phyloP scores from a whole-genome alignment of 2,329 filamentous ascomycete genomes.

The Colletotrichum navitas region DNA sequence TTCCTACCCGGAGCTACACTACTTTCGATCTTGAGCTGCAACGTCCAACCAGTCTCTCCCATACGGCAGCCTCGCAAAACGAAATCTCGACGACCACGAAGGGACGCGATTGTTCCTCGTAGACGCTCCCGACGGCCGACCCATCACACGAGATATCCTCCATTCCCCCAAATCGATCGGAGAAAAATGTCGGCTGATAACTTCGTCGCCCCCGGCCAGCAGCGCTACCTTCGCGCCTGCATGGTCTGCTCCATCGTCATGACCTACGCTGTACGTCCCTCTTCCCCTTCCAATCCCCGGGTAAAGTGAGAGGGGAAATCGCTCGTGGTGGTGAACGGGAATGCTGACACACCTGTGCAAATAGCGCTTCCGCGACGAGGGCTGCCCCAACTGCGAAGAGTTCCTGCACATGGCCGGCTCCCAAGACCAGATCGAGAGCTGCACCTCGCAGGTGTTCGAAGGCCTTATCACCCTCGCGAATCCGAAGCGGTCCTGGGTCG shows the following conservation, averaged over 20 bases:
- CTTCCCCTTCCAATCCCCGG: slow-evolving; percentile 12
- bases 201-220: slow-evolving; percentile 80
- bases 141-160: background rate
- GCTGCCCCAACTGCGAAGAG: slow-evolving; percentile 97
- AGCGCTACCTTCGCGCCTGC: slow-evolving; percentile 92
- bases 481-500: slow-evolving; percentile 90
- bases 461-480: slow-evolving; percentile 88
- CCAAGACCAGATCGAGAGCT: slow-evolving; percentile 86
- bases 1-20: background rate
- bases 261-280: slow-evolving; percentile 73
- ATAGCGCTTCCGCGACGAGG: slow-evolving; percentile 86
- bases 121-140: background rate
- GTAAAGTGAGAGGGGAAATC: background rate
- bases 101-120: background rate
- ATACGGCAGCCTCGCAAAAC: slow-evolving; percentile 8
- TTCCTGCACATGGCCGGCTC: slow-evolving; percentile 87
- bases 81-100: slow-evolving; percentile 3
- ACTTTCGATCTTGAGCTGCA: slow-evolving; percentile 1
- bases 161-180: background rate
- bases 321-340: background rate
- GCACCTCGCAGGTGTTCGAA: slow-evolving; percentile 96
- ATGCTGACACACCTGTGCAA: background rate
- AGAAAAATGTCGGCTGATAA: slow-evolving; percentile 61
- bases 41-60: background rate
- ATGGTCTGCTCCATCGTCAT: slow-evolving; percentile 99